These are phyloP conservation scores for Ceriops tagal DNA, from an alignment of 345 rosid genomes.

Conservation along the genomic window DNA sequence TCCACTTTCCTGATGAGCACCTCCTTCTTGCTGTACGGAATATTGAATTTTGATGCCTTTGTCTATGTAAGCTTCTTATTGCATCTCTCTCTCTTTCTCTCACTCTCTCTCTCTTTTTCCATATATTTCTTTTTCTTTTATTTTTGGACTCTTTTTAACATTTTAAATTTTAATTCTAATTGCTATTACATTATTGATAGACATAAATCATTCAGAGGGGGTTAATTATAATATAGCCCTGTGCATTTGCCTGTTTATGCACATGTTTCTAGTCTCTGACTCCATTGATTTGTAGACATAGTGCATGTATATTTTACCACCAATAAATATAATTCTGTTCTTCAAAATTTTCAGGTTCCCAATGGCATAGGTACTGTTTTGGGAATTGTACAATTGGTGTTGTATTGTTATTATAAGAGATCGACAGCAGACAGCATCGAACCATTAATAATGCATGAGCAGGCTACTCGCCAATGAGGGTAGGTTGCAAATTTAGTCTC, in stretches of 20 bases:
- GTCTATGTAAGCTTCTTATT: conserved; percentile 50
- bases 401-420: conserved; percentile 56
- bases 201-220: not conserved
- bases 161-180: too few species aligned
- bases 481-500: not conserved
- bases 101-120: not conserved
- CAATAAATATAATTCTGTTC: conserved; percentile 6
- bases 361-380: conserved; percentile 75
- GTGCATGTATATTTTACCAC: not conserved
- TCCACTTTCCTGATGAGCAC: conserved; percentile 85
- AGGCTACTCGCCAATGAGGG: not conserved
- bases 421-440: conserved; percentile 40
- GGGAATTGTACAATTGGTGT: conserved; percentile 62
- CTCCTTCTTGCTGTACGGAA: conserved; percentile 64
- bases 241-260: too few species aligned
- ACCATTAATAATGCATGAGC: conserved; percentile 51
- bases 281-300: not conserved
- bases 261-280: not conserved
- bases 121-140: not conserved
- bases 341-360: conserved; percentile 55
- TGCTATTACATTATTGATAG: not conserved
- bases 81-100: not conserved
- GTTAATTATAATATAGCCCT: too few species aligned
- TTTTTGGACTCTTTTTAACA: not conserved
- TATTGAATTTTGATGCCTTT: conserved; percentile 60